These are phyloP conservation scores for Lasiosphaeris hirsuta DNA, from an alignment of 495 filamentous ascomycete species.

Conservation along the genomic window DNA sequence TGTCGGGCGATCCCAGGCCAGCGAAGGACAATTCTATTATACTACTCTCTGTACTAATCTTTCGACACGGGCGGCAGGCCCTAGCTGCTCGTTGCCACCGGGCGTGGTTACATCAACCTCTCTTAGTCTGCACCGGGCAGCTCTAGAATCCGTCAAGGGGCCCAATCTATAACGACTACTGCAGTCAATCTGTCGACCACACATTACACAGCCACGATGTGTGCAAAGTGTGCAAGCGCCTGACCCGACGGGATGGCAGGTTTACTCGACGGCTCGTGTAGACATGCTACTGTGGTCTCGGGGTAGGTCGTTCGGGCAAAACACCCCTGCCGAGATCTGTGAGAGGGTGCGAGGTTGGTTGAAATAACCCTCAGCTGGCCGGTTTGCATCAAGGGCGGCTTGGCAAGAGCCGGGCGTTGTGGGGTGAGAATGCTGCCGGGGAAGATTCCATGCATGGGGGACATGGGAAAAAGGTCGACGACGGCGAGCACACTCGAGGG, in stretches of 20 bases:
- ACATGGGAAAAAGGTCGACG: background rate
- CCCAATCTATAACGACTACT: background rate
- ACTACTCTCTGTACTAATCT: background rate
- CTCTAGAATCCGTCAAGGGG: conserved; percentile 2
- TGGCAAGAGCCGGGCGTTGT: conserved; percentile 10
- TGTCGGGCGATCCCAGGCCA: conserved; percentile 18
- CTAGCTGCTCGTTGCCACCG: background rate
- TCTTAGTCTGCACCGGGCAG: background rate
- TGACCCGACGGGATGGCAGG: conserved; percentile 5
- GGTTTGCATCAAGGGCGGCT: background rate
- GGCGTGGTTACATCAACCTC: conserved; percentile 4
- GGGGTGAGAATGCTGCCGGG: conserved; percentile 1
- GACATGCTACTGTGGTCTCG: conserved; percentile 1
- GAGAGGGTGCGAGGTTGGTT: background rate
- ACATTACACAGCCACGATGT: conserved; percentile 7
- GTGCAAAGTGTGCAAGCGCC: background rate
- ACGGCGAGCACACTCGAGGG: background rate
- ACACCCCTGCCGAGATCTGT: background rate
- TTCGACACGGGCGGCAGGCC: background rate
- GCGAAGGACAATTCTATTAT: conserved; percentile 16
- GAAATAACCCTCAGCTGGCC: too few relatives aligned
- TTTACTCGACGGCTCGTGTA: conserved; percentile 7
- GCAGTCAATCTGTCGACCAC: conserved; percentile 4
- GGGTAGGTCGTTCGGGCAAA: background rate
- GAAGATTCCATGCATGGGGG: conserved; percentile 13